Percentiles rank a stretch among this genome's conserved stretches.
phyloP scores from a whole-genome alignment of 2,329 filamentous ascomycete genomes.

The Colletotrichum sp. region DNA sequence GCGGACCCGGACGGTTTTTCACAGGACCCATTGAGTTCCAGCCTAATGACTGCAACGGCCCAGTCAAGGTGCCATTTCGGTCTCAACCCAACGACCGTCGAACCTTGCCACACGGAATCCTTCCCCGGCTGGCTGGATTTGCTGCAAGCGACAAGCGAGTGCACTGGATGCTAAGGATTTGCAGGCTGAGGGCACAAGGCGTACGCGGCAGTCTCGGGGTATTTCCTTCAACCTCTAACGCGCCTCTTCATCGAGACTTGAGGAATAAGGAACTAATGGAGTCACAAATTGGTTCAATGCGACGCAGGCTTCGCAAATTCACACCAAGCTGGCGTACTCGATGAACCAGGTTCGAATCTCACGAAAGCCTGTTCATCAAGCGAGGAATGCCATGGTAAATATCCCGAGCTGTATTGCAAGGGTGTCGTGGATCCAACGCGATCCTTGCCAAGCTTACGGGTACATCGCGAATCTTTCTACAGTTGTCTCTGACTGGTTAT shows the following conservation, averaged over 20 bases:
- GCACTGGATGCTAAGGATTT: not conserved
- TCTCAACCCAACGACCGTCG: constrained; percentile 1
- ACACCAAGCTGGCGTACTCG: not conserved
- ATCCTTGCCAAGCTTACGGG: constrained; percentile 5
- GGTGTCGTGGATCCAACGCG: constrained; percentile 5
- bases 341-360: not conserved
- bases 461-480: constrained; percentile 8
- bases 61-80: constrained; percentile 4
- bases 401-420: constrained; percentile 13
- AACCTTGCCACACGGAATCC: constrained; percentile 2
- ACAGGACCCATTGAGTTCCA: constrained; percentile 11
- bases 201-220: not conserved
- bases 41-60: constrained; percentile 7
- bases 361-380: not conserved
- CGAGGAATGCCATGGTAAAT: constrained; percentile 7
- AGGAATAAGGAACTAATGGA: not conserved
- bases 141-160: not conserved
- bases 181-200: not conserved
- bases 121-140: constrained; percentile 6
- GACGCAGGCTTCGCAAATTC: not conserved
- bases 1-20: constrained; percentile 9
- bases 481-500: not conserved
- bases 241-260: not conserved
- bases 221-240: not conserved
- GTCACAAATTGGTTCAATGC: not conserved